phyloP scores from a whole-genome alignment of 2,329 filamentous ascomycete species.

The Trichoderma polysporum region DNA sequence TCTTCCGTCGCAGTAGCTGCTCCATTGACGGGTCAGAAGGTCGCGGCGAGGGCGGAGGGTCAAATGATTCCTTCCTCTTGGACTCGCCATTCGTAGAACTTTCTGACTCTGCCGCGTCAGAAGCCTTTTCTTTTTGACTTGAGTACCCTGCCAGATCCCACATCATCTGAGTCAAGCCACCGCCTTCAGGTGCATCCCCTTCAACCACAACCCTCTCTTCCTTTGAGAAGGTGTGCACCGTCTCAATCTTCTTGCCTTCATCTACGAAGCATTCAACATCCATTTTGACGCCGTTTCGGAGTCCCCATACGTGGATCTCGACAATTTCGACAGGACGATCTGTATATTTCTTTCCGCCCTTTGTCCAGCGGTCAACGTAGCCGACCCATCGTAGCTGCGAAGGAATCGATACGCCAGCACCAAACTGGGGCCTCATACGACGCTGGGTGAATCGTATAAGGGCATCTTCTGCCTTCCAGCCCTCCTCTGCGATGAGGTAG shows the following conservation, averaged over 20 bases:
- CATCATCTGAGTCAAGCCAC: constrained; percentile 51
- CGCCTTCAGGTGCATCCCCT: constrained; percentile 50
- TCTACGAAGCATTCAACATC: constrained; percentile 81
- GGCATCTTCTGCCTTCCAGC: constrained; percentile 55
- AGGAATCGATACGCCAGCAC: constrained; percentile 85
- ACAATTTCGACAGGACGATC: constrained; percentile 81
- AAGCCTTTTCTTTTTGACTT: constrained; percentile 36
- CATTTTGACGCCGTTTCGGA: constrained; percentile 85
- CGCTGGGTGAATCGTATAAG: constrained; percentile 68
- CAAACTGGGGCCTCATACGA: constrained; percentile 87
- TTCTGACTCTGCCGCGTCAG: constrained; percentile 37
- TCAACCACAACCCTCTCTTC: constrained; percentile 71
- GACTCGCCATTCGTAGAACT: constrained; percentile 31
- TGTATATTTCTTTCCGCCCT: constrained; percentile 72
- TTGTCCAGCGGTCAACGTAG: constrained; percentile 86
- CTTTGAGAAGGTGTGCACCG: constrained; percentile 75
- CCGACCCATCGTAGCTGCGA: constrained; percentile 84
- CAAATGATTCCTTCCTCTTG: not conserved
- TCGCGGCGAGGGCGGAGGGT: not conserved
- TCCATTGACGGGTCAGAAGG: constrained; percentile 8
- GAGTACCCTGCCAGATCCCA: constrained; percentile 51
- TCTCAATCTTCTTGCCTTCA: constrained; percentile 83
- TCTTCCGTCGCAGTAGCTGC: constrained; percentile 30
- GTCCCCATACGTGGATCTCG: constrained; percentile 86
- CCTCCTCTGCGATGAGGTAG: constrained; percentile 86